These are phyloP conservation scores for Micromonas commoda DNA, from an alignment of 139 green algal species.

Conservation along the genomic window DNA sequence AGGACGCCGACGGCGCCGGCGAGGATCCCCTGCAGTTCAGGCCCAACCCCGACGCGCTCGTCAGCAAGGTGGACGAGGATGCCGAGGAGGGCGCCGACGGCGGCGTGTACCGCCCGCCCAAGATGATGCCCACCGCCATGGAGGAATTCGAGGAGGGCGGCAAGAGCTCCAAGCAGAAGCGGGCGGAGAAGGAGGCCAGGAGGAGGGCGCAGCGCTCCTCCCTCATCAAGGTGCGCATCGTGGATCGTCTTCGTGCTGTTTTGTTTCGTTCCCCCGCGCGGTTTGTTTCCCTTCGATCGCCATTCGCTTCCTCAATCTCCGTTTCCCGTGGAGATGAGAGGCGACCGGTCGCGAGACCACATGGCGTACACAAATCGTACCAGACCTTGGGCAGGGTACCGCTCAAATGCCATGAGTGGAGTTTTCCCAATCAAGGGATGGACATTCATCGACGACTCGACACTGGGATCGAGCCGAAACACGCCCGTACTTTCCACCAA, in stretches of 20 bases:
- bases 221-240: slow-evolving; percentile 45
- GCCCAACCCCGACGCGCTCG: slow-evolving; percentile 66
- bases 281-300: background rate
- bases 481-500: background rate
- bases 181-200: slow-evolving; percentile 35
- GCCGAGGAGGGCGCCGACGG: slow-evolving; percentile 28
- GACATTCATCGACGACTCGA: background rate
- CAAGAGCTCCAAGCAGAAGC: slow-evolving; percentile 11
- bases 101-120: slow-evolving; percentile 80
- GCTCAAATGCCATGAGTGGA: slow-evolving; percentile 1
- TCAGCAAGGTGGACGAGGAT: slow-evolving; percentile 42
- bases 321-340: background rate
- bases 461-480: no score
- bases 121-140: slow-evolving; percentile 78
- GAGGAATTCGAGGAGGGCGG: slow-evolving; percentile 38
- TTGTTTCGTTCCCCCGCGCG: slow-evolving; percentile 17
- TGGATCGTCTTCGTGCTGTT: background rate
- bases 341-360: background rate
- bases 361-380: slow-evolving; percentile 6
- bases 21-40: slow-evolving; percentile 45
- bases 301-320: background rate
- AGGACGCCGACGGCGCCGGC: slow-evolving; percentile 1
- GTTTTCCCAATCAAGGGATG: slow-evolving; percentile 23
- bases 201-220: slow-evolving; percentile 49
- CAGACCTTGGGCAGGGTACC: slow-evolving; percentile 26